phyloP scores from a whole-genome alignment of 805 yeast species.

The Candida boleticola region DNA sequence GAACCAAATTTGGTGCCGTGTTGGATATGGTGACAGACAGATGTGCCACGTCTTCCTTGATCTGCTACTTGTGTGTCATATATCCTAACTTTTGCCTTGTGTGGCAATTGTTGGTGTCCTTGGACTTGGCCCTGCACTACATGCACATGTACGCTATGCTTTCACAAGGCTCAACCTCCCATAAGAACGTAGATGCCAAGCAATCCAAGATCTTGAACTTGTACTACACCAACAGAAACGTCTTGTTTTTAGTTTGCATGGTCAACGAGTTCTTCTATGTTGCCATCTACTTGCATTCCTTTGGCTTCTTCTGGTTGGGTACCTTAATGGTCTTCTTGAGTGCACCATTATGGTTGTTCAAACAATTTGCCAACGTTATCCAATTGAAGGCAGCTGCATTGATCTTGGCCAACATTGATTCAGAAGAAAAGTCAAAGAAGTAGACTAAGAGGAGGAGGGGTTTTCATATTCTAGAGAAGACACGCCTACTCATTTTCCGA shows the following conservation, averaged over 20 bases:
- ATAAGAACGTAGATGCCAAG: constrained; percentile 75
- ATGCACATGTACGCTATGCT: constrained; percentile 98
- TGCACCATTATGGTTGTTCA: constrained; percentile 85
- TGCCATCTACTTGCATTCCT: constrained; percentile 78
- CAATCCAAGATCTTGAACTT: constrained; percentile 71
- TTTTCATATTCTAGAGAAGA: not conserved
- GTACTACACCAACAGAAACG: constrained; percentile 83
- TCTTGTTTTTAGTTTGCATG: constrained; percentile 85
- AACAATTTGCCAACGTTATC: constrained; percentile 85
- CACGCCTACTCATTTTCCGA: no score
- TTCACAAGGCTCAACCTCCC: constrained; percentile 74
- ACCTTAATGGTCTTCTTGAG: constrained; percentile 56
- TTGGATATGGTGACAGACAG: constrained; percentile 98
- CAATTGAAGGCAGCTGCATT: constrained; percentile 87
- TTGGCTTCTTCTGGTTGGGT: constrained; percentile 60
- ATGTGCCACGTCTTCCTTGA: constrained; percentile 91
- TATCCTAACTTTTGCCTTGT: constrained; percentile 68
- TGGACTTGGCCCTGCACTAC: constrained; percentile 91
- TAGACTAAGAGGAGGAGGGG: not conserved
- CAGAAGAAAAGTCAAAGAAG: constrained; percentile 40
- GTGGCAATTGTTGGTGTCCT: constrained; percentile 81
- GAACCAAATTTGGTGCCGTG: constrained; percentile 92
- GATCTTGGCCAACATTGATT: constrained; percentile 75
- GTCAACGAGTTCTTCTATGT: constrained; percentile 92
- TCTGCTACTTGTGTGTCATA: constrained; percentile 77